Percentiles rank a stretch among this genome's conserved stretches.
Conservation (phyloP, 371 early-diverging fungal species). For the Vairimorpha necatrix region DNA sequence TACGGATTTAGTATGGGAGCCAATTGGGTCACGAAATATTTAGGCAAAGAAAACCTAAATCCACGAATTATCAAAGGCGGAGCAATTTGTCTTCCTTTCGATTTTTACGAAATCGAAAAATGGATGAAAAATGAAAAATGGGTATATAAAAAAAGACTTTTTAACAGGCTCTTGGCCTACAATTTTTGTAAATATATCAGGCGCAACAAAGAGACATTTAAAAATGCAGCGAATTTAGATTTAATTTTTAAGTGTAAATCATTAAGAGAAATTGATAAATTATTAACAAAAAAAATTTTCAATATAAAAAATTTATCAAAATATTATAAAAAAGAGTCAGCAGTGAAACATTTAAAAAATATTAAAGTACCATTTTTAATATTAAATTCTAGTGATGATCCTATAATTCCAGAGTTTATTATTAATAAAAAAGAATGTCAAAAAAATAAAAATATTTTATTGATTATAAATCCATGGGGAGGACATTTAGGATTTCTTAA, state of each 20-base stretch:
- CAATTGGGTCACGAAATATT: constrained; percentile 58
- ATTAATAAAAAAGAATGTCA: constrained; percentile 71
- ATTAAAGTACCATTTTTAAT: constrained; percentile 71
- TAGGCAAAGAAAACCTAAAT: constrained; percentile 50
- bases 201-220: constrained; percentile 41
- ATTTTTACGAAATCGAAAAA: constrained; percentile 57
- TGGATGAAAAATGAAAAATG: constrained; percentile 31
- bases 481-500: constrained; percentile 80
- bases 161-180: constrained; percentile 46
- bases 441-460: constrained; percentile 73
- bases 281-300: constrained; percentile 21
- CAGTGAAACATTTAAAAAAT: constrained; percentile 40
- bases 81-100: constrained; percentile 62
- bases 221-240: constrained; percentile 20
- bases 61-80: constrained; percentile 50
- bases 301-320: constrained; percentile 30
- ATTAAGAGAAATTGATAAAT: constrained; percentile 22
- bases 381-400: constrained; percentile 80
- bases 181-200: constrained; percentile 54
- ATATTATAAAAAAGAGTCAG: constrained; percentile 54
- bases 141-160: constrained; percentile 41
- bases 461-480: constrained; percentile 77
- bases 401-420: constrained; percentile 70
- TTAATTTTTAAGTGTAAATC: constrained; percentile 9
- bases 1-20: constrained; percentile 63